A percentile compares a stretch with the other conserved stretches of the same genome.
These are phyloP conservation scores for Trichosporon coremiiforme DNA, from an alignment of 1,284 basidiomycete genomes.

Conservation along the genomic window DNA sequence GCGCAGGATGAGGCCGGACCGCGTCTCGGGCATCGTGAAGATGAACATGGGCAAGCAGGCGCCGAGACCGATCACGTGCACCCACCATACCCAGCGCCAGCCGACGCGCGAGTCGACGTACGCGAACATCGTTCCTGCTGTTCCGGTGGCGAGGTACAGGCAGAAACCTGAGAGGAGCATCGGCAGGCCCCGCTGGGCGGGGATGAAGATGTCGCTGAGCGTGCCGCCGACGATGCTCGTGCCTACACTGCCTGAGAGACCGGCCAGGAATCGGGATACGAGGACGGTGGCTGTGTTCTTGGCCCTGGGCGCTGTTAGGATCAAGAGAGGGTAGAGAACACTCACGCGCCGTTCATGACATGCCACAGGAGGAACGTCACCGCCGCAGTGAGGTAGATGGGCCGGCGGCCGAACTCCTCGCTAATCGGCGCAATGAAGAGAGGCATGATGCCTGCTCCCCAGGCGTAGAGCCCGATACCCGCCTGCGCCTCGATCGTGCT, in stretches of 20 bases:
- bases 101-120: conserved; percentile 66
- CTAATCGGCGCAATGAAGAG: conserved; percentile 72
- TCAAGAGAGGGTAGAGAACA: conserved; percentile 27
- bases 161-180: conserved; percentile 28
- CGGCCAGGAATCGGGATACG: conserved; percentile 65
- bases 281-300: conserved; percentile 71
- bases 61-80: conserved; percentile 61
- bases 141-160: conserved; percentile 24
- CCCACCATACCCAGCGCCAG: conserved; percentile 84
- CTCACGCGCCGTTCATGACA: conserved; percentile 66
- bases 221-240: conserved; percentile 78
- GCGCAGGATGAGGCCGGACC: conserved; percentile 51
- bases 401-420: conserved; percentile 74
- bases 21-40: conserved; percentile 53
- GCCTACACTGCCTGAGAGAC: conserved; percentile 65
- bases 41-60: conserved; percentile 42
- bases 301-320: conserved; percentile 57
- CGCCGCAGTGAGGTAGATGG: conserved; percentile 66
- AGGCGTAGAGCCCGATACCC: conserved; percentile 65
- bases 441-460: conserved; percentile 70
- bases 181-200: conserved; percentile 28
- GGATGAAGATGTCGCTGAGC: conserved; percentile 66
- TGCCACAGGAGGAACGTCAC: conserved; percentile 65
- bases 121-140: conserved; percentile 62
- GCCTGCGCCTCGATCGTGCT: conserved; percentile 65